Conservation (phyloP, 2,329 filamentous ascomycete species). For the Nannizziopsis barbatae region DNA sequence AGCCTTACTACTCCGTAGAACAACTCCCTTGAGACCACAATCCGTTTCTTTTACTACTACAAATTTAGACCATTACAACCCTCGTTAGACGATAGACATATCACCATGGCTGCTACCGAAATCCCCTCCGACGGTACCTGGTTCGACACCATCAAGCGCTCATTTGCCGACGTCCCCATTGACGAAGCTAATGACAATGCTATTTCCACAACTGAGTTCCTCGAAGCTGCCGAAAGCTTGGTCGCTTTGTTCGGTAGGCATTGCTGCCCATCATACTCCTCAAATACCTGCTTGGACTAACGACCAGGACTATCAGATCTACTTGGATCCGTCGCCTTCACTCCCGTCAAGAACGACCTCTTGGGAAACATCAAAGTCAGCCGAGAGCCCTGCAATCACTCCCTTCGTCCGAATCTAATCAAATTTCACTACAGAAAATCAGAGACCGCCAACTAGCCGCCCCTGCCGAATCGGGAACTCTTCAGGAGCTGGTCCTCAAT, state of each 20-base stretch:
- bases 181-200: slow-evolving; percentile 62
- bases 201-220: slow-evolving; percentile 73
- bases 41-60: slow-evolving; percentile 8
- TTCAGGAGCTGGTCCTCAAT: slow-evolving; percentile 75
- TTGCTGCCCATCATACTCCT: background rate
- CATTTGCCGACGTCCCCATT: slow-evolving; percentile 72
- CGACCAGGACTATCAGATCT: slow-evolving; percentile 37
- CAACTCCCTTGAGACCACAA: background rate
- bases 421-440: slow-evolving; percentile 58
- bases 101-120: slow-evolving; percentile 44
- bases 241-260: slow-evolving; percentile 70
- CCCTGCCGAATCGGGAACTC: slow-evolving; percentile 64
- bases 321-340: slow-evolving; percentile 62
- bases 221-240: slow-evolving; percentile 79
- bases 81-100: background rate
- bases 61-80: slow-evolving; percentile 3
- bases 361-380: slow-evolving; percentile 75
- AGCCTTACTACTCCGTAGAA: too few relatives aligned
- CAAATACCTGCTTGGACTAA: background rate
- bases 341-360: slow-evolving; percentile 84
- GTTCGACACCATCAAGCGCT: slow-evolving; percentile 73
- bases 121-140: slow-evolving; percentile 60
- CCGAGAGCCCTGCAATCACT: background rate
- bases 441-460: slow-evolving; percentile 68
- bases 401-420: background rate